phyloP scores from a whole-genome alignment of 1,284 basidiomycete species.

The Neolentinus lepideus region DNA sequence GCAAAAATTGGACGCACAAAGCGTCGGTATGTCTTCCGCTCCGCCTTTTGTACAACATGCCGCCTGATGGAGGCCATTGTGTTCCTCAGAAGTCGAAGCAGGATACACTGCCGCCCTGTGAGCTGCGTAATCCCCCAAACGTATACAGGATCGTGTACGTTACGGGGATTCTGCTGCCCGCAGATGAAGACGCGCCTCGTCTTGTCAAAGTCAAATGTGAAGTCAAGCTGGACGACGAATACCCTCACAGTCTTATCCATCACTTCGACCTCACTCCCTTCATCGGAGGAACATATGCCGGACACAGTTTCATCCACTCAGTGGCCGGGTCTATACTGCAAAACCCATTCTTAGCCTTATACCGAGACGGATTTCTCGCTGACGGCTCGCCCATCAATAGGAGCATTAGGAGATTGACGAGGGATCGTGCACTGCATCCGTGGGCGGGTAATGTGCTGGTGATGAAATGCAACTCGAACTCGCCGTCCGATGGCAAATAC shows the following conservation, averaged over 20 bases:
- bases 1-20: not conserved
- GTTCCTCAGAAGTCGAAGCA: not conserved
- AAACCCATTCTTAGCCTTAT: conserved; percentile 3
- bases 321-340: not conserved
- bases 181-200: not conserved
- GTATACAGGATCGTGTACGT: not conserved
- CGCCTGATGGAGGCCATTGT: not conserved
- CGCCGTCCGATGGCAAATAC: not conserved
- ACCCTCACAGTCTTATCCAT: not conserved
- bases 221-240: not conserved
- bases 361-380: conserved; percentile 5
- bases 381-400: conserved; percentile 8
- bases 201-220: not conserved
- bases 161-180: not conserved
- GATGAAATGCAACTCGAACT: conserved; percentile 2
- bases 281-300: not conserved
- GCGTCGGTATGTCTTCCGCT: not conserved
- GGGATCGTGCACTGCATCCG: conserved; percentile 1
- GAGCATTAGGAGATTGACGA: not conserved
- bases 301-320: not conserved
- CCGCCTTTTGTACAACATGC: not conserved
- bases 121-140: not conserved
- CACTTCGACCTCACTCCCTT: not conserved
- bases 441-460: conserved; percentile 9
- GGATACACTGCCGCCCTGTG: not conserved